Conservation (phyloP, 495 filamentous ascomycete species). For the Neurospora sp. region DNA sequence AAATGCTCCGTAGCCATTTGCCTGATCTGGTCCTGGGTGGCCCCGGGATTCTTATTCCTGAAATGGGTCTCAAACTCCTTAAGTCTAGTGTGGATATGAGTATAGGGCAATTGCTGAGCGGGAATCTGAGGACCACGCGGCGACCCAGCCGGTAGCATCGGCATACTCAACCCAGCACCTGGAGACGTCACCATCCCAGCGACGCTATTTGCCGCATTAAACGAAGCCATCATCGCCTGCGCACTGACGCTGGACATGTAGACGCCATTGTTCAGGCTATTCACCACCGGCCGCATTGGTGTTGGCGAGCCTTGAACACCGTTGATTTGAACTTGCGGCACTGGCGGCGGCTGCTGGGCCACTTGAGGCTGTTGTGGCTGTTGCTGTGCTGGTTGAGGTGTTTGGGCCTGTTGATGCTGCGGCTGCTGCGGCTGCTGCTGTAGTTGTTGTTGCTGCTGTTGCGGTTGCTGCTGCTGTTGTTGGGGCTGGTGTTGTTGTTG, state of each 20-base stretch:
- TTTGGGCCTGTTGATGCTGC: constrained; percentile 25
- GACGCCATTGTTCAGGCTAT: constrained; percentile 39
- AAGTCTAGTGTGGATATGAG: constrained; percentile 14
- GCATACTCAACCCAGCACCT: constrained; percentile 25
- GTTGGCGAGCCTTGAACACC: constrained; percentile 28
- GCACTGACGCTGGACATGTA: constrained; percentile 29
- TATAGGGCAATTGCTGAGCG: constrained; percentile 12
- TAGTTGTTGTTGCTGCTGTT: constrained; percentile 23
- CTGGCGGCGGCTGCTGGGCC: constrained; percentile 21
- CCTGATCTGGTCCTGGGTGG: constrained; percentile 48
- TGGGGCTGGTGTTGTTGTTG: constrained; percentile 9
- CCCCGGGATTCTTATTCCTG: constrained; percentile 40
- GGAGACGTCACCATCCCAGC: constrained; percentile 31
- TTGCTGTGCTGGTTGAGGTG: constrained; percentile 21
- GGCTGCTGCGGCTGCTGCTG: constrained; percentile 22
- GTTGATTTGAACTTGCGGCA: constrained; percentile 25
- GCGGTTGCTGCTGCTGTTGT: constrained; percentile 12
- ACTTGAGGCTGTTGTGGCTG: constrained; percentile 33
- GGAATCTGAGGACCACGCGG: constrained; percentile 25
- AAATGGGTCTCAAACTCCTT: constrained; percentile 25
- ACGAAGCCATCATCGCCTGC: constrained; percentile 36
- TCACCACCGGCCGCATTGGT: constrained; percentile 39
- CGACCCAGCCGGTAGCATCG: constrained; percentile 25
- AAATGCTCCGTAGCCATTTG: constrained; percentile 53
- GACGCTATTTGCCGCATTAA: constrained; percentile 23